A percentile compares a stretch with the other conserved stretches of the same genome.
phyloP scores from a whole-genome alignment of 805 yeast genomes.

The Candida chilensis region DNA sequence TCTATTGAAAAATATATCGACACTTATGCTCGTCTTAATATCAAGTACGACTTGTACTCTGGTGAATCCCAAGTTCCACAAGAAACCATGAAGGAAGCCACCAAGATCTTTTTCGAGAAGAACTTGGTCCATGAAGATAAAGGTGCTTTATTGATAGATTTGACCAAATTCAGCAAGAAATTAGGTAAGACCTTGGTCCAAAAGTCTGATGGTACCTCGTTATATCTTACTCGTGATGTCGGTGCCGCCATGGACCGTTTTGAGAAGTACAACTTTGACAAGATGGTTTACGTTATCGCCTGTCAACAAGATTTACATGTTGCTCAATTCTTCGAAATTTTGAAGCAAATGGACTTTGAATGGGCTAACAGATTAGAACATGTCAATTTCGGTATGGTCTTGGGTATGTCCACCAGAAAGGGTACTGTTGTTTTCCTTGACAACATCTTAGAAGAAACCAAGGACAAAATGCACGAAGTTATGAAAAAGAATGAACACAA shows the following conservation, averaged over 20 bases:
- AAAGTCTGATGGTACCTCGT: constrained; percentile 91
- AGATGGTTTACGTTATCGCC: constrained; percentile 94
- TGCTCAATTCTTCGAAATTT: constrained; percentile 89
- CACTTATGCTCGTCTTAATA: constrained; percentile 90
- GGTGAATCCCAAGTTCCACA: constrained; percentile 93
- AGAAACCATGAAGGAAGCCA: constrained; percentile 59
- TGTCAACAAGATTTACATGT: constrained; percentile 92
- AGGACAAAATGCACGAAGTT: constrained; percentile 90
- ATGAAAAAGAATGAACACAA: constrained; percentile 89
- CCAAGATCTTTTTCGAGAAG: constrained; percentile 52
- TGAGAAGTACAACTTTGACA: constrained; percentile 77
- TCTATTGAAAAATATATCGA: constrained; percentile 79
- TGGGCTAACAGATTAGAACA: constrained; percentile 82
- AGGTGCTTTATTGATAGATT: constrained; percentile 86
- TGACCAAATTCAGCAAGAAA: constrained; percentile 79
- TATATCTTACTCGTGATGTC: constrained; percentile 91
- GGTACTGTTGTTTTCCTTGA: constrained; percentile 99
- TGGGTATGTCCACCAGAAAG: constrained; percentile 96
- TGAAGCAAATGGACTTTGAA: constrained; percentile 80
- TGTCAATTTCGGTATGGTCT: constrained; percentile 95
- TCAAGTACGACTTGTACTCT: constrained; percentile 78
- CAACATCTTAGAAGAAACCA: constrained; percentile 86
- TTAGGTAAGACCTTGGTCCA: constrained; percentile 89
- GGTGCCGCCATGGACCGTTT: constrained; percentile 94
- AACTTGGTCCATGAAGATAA: constrained; percentile 74